Percentiles rank a stretch among this genome's conserved stretches.
phyloP scores from a whole-genome alignment of 805 yeast species.

The Candida tammaniensis region DNA sequence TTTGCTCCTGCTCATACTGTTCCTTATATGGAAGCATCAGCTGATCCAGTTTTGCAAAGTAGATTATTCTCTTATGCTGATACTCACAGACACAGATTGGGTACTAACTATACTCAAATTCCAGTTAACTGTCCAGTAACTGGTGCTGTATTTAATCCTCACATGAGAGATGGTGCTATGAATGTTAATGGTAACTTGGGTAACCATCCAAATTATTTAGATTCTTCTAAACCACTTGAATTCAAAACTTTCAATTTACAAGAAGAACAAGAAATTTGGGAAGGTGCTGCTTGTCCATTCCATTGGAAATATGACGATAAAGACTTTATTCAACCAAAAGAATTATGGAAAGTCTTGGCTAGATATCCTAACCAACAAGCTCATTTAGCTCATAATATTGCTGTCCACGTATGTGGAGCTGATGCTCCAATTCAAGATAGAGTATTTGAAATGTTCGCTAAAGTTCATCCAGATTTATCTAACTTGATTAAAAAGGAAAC shows the following conservation, averaged over 20 bases:
- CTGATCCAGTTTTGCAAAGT: constrained; percentile 75
- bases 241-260: constrained; percentile 47
- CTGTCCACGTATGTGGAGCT: constrained; percentile 71
- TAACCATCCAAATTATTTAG: constrained; percentile 69
- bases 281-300: constrained; percentile 78
- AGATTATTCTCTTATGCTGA: constrained; percentile 75
- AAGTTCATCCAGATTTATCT: constrained; percentile 71
- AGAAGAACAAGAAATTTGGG: constrained; percentile 76
- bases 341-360: constrained; percentile 74
- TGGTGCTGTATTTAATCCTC: constrained; percentile 53
- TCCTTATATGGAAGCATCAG: constrained; percentile 73
- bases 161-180: constrained; percentile 82
- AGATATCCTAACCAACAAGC: constrained; percentile 79
- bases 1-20: constrained; percentile 72
- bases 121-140: constrained; percentile 82
- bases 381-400: constrained; percentile 79
- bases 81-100: constrained; percentile 75
- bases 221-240: constrained; percentile 51
- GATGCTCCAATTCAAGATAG: constrained; percentile 73
- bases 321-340: constrained; percentile 77
- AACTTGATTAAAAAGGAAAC: constrained; percentile 63
- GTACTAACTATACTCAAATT: constrained; percentile 72
- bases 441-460: constrained; percentile 71
- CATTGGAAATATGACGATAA: constrained; percentile 72
- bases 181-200: constrained; percentile 62